Evolutionary conservation across 139 green algal species (phyloP), one percentile per base, ranked within the genome.

Genomic region (Haematococcus lacustris): DNA sequence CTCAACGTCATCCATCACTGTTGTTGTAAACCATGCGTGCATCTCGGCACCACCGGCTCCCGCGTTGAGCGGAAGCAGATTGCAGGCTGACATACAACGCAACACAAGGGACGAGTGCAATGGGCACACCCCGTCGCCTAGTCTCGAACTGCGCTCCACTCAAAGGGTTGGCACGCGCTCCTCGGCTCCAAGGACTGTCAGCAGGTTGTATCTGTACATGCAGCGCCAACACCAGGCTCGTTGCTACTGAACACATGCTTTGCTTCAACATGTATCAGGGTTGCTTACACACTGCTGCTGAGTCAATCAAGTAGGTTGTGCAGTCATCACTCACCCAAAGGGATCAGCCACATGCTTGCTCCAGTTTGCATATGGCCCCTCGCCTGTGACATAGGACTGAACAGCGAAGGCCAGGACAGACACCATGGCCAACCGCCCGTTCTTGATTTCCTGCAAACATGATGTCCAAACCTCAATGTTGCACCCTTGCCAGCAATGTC

Each of bases 391-490:
- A 37, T 86, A 83, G 21, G 77, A 84, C 86, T 97, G 93, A 28
- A 96, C 69, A 63, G 82, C 9, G 53, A 64, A 64, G 53, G 23
- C 53, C 77, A 96, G 85, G 37, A 94, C 86, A 59, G 88, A 87
- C 35, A 97, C 81, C 91, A 98, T 96, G 61, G 92, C 93, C 13
- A 98, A 87, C 70, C 93, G 89, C 63, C 92, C 92, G 84, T 98
- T 97, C 88, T 98, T 98, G 88, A 98, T 97, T 85, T 98, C 94
- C n/a, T n/a, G n/a, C n/a, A n/a, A n/a, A n/a, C n/a, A n/a, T n/a
- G n/a, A n/a, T n/a, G n/a, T n/a, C n/a, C n/a, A n/a, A n/a, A n/a
- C n/a, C n/a, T n/a, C n/a, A n/a, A n/a, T n/a, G n/a, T n/a, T n/a
- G n/a, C n/a, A n/a, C n/a, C n/a, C n/a, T n/a, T n/a, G n/a, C n/a